Base-by-base conservation (phyloP, 2,329 filamentous ascomycete species). In the Daldinia sp. region DNA sequence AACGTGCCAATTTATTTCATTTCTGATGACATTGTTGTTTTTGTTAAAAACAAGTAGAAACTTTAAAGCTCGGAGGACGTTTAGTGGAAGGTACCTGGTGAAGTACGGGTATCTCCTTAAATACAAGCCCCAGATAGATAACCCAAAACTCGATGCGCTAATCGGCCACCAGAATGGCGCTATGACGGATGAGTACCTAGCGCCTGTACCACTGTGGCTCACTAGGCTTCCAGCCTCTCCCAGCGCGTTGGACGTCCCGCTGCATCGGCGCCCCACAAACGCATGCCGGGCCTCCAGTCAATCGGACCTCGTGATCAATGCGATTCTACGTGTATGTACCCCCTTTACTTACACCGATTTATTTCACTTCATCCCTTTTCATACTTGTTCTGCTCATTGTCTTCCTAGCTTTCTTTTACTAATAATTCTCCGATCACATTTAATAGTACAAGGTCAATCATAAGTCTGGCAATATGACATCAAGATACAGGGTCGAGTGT, bases 401-500 rank as follows among this genome's bases (percentile, higher is more conserved):
- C 23, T 13, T 41, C 30, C 18, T 39, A 42, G 35, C 53, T 28
- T n/a, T 26, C 10, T 23, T 23, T 59, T 44, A 55, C 56, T 60
- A 12, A 48, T 55, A 35, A 18, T 30, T 50, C 3, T 60, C 10
- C 20, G 10, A 56, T 15, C n/a, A 4, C 13, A 37, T 3, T 3
- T 20, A 37, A 20, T 48, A 65, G 3, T 37, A 30, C 7, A 28
- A 50, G 62, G 7, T 28, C 15, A 9, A 50, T 59, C 50, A 9
- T 41, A 42, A 60, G 15, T 50, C 67, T 58, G 12, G 39, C 65
- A 28, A 81, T 50, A 90, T 90, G 88, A 90, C 88, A 42, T 87
- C 87, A 35, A 83, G 88, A 70, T 91, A 90, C 77, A 86, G 89
- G 68, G 92, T 94, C 71, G 92, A 94, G 82, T 94, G 91, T 93